phyloP scores from a whole-genome alignment of 208 protist genomes.

The Angomonas deanei region DNA sequence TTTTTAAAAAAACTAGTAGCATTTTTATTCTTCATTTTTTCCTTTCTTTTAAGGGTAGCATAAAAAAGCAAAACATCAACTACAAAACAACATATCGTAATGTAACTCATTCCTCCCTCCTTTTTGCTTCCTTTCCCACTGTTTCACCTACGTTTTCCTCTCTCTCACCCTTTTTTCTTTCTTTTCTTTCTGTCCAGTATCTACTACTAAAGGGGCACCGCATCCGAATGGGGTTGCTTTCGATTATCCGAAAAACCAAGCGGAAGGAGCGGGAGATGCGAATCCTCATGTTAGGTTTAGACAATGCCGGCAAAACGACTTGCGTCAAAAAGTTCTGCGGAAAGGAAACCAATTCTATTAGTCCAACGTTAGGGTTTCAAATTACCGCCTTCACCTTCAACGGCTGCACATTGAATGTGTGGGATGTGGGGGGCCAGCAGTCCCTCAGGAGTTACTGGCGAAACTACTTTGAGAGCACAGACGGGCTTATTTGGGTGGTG shows the following conservation, averaged over 20 bases:
- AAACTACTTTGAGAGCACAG: slow-evolving; percentile 97
- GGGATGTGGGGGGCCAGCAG: slow-evolving; percentile 99
- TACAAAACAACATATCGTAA: no score
- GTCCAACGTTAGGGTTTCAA: slow-evolving; percentile 99
- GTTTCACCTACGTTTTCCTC: background rate
- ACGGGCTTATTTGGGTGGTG: slow-evolving; percentile 97
- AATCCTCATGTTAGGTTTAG: slow-evolving; percentile 96
- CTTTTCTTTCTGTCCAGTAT: background rate
- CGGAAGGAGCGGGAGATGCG: slow-evolving; percentile 99
- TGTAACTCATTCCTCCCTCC: no score
- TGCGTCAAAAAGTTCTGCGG: slow-evolving; percentile 99
- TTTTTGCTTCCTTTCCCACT: slow-evolving; percentile 7
- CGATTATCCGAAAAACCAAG: slow-evolving; percentile 98
- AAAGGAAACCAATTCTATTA: slow-evolving; percentile 96
- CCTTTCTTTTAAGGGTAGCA: no score
- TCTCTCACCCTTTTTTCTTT: background rate
- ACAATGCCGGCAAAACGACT: slow-evolving; percentile 98
- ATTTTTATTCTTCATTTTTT: no score
- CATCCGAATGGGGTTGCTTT: slow-evolving; percentile 95
- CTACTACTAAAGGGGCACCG: background rate
- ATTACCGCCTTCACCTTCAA: slow-evolving; percentile 97
- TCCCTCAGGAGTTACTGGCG: slow-evolving; percentile 98
- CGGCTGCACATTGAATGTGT: slow-evolving; percentile 98
- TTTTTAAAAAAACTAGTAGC: no score
- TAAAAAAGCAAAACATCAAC: no score